Conservation (phyloP, 163 green algal genomes). For the Chlamydomonas reinhardtii region DNA sequence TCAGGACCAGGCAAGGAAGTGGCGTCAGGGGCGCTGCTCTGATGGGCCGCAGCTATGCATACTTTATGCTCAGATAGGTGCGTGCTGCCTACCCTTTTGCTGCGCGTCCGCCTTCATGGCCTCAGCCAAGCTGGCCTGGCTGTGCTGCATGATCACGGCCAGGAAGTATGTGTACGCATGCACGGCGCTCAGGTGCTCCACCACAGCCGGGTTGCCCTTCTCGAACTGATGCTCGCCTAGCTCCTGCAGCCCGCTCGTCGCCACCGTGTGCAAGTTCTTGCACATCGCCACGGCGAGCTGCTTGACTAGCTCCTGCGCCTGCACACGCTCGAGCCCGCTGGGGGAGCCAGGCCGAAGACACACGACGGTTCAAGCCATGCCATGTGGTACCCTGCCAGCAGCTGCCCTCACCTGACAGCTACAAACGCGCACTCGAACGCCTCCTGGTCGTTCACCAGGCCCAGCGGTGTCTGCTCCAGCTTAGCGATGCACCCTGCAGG, state of each 20-base stretch:
- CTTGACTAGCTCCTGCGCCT: neutral
- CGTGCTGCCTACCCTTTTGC: slow-evolving; percentile 5
- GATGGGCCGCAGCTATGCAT: too few relatives aligned
- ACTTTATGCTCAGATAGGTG: too few relatives aligned
- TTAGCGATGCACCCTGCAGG: too few relatives aligned
- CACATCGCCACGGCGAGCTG: neutral
- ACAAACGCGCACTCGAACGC: neutral
- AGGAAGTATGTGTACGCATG: slow-evolving; percentile 32
- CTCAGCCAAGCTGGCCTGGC: neutral
- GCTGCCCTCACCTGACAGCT: neutral
- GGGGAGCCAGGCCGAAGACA: too few relatives aligned
- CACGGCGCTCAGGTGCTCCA: slow-evolving; percentile 10
- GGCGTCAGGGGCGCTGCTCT: neutral
- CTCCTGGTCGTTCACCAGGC: slow-evolving; percentile 11
- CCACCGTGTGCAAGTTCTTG: neutral
- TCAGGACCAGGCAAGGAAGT: too few relatives aligned
- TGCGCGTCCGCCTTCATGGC: neutral
- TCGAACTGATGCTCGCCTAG: neutral
- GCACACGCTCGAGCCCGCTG: too few relatives aligned
- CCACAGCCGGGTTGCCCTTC: slow-evolving; percentile 26
- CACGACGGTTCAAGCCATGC: too few relatives aligned
- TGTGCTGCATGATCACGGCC: neutral
- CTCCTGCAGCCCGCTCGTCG: slow-evolving; percentile 7
- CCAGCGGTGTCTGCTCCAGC: neutral
- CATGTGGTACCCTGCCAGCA: too few relatives aligned